These are phyloP conservation scores for Bremia lactucae DNA, from an alignment of 352 stramenopile species.

Conservation along the genomic window DNA sequence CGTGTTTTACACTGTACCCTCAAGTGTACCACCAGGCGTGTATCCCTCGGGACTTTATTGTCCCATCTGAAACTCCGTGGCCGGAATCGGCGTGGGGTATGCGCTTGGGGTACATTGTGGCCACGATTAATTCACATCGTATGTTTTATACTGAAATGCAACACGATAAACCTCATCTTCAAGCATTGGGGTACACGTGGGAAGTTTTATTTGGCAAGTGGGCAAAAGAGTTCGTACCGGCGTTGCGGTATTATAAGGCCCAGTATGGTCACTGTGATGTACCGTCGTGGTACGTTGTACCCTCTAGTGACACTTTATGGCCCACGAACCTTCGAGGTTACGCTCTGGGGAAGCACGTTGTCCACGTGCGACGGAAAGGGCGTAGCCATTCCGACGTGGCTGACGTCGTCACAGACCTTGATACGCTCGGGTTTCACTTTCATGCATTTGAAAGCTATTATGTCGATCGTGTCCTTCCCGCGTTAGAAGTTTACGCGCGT, in stretches of 20 bases:
- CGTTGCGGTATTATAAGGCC: conserved; percentile 69
- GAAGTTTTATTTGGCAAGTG: conserved; percentile 49
- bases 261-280: conserved; percentile 85
- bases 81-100: conserved; percentile 25
- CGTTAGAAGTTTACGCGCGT: conserved; percentile 75
- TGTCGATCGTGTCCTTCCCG: conserved; percentile 44
- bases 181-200: conserved; percentile 46
- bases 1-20: conserved; percentile 30
- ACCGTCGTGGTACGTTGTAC: conserved; percentile 51
- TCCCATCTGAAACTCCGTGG: conserved; percentile 43
- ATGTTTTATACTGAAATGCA: conserved; percentile 39
- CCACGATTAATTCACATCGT: conserved; percentile 26
- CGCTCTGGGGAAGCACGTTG: conserved; percentile 78
- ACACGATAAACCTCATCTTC: conserved; percentile 25
- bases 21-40: conserved; percentile 15
- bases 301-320: conserved; percentile 38
- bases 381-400: conserved; percentile 26
- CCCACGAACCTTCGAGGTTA: conserved; percentile 67
- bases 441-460: conserved; percentile 54
- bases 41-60: conserved; percentile 41
- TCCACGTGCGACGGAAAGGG: conserved; percentile 40
- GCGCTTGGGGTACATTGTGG: conserved; percentile 46
- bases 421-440: conserved; percentile 60
- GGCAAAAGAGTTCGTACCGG: conserved; percentile 43
- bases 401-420: conserved; percentile 44